phyloP scores from a whole-genome alignment of 352 stramenopile species.

The Albugo candida region DNA sequence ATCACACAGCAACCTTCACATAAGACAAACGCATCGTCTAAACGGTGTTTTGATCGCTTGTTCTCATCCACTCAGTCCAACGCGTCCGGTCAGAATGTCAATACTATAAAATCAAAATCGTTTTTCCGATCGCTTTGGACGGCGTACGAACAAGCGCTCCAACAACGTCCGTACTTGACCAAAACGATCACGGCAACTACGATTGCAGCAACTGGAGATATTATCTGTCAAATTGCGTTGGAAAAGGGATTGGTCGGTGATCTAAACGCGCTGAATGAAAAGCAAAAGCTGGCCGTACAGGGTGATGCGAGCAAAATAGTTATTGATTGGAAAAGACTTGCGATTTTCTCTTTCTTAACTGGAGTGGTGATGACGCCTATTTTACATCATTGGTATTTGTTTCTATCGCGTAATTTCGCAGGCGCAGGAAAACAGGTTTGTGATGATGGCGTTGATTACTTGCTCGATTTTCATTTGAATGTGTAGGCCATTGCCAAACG shows the following conservation, averaged over 20 bases:
- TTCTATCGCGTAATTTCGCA: conserved; percentile 21
- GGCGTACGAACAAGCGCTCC: conserved; percentile 30
- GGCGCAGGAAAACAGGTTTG: conserved; percentile 14
- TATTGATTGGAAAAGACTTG: conserved; percentile 26
- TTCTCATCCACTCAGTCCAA: too few relatives aligned
- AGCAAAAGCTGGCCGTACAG: not conserved
- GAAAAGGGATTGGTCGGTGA: conserved; percentile 7
- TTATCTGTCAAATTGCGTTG: conserved; percentile 46
- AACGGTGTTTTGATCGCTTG: too few relatives aligned
- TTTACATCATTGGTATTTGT: conserved; percentile 63
- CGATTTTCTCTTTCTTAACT: conserved; percentile 49
- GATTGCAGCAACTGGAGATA: conserved; percentile 47
- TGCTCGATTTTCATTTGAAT: not conserved
- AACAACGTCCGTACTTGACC: conserved; percentile 30
- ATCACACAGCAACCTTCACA: too few relatives aligned
- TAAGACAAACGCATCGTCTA: too few relatives aligned
- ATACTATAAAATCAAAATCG: conserved; percentile 1
- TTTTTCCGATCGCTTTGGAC: conserved; percentile 21
- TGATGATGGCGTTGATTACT: not conserved
- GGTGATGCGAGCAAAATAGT: not conserved
- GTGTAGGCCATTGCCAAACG: conserved; percentile 29
- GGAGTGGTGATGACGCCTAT: conserved; percentile 42
- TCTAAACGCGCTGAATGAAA: not conserved
- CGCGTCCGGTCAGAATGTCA: too few relatives aligned
- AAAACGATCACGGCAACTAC: conserved; percentile 39